These are phyloP conservation scores for Lindgomyces ingoldianus DNA, from an alignment of 495 filamentous ascomycete genomes.

Conservation along the genomic window DNA sequence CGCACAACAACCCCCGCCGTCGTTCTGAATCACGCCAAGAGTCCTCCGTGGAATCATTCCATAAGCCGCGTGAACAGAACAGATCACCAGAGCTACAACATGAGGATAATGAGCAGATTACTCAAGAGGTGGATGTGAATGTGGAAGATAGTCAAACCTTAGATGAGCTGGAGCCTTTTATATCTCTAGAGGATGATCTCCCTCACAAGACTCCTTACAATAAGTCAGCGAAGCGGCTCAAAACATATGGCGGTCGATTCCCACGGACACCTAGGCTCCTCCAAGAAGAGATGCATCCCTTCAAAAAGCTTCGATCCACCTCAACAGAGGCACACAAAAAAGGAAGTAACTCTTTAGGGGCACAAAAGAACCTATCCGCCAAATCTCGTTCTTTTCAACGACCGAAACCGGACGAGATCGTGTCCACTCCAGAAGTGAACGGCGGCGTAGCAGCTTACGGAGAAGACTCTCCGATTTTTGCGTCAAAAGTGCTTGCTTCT, in stretches of 20 bases:
- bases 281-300: neutral
- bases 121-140: neutral
- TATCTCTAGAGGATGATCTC: neutral
- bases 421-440: neutral
- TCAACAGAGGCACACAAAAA: neutral
- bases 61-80: neutral
- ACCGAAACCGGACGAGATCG: slow-evolving; percentile 4
- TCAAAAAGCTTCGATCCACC: neutral
- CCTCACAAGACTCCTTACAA: neutral
- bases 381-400: neutral
- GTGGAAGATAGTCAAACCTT: neutral
- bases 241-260: slow-evolving; percentile 4
- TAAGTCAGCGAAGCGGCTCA: neutral
- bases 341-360: neutral
- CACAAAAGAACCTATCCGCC: neutral
- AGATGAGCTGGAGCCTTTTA: neutral
- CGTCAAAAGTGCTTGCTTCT: neutral
- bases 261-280: neutral
- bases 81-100: neutral
- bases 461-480: neutral
- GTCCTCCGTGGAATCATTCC: neutral
- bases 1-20: neutral
- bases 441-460: neutral
- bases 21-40: neutral
- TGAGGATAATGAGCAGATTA: neutral